These are phyloP conservation scores for Torrubiellomyces zombiae DNA, from an alignment of 2,329 filamentous ascomycete genomes.

Conservation along the genomic window DNA sequence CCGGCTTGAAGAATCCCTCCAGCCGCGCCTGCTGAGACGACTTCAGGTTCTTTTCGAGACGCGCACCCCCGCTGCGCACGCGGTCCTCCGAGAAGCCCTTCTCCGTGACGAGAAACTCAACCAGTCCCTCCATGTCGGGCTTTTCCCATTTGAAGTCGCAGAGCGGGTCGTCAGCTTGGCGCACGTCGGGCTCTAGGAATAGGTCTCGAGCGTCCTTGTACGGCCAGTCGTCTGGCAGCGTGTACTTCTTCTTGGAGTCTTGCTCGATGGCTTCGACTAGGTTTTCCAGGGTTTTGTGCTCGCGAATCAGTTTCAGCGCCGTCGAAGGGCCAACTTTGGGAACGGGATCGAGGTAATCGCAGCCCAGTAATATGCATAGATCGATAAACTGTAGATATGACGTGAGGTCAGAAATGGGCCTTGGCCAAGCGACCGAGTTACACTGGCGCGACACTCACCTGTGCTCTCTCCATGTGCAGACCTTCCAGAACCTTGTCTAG, in stretches of 20 bases:
- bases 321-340: constrained; percentile 88
- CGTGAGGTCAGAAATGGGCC: too few species aligned
- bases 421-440: not conserved
- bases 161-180: constrained; percentile 61
- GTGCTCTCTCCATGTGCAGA: constrained; percentile 69
- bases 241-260: constrained; percentile 63
- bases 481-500: constrained; percentile 76
- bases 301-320: constrained; percentile 83
- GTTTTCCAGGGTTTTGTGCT: constrained; percentile 75
- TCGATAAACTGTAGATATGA: constrained; percentile 71
- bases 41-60: constrained; percentile 82
- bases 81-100: constrained; percentile 96
- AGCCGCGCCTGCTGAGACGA: constrained; percentile 76
- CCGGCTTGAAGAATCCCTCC: constrained; percentile 91
- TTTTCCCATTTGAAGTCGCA: constrained; percentile 98
- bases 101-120: constrained; percentile 79
- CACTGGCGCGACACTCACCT: constrained; percentile 34
- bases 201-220: constrained; percentile 81
- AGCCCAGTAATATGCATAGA: constrained; percentile 91
- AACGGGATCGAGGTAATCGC: constrained; percentile 93
- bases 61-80: constrained; percentile 60
- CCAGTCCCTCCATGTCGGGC: constrained; percentile 76
- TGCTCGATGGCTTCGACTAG: constrained; percentile 68
- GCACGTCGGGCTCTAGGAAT: constrained; percentile 84
- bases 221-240: constrained; percentile 90